Evolutionary conservation across 352 stramenopile genomes (phyloP), one percentile per base, ranked within the genome.

Genomic region (Phytophthora ohioensis): DNA sequence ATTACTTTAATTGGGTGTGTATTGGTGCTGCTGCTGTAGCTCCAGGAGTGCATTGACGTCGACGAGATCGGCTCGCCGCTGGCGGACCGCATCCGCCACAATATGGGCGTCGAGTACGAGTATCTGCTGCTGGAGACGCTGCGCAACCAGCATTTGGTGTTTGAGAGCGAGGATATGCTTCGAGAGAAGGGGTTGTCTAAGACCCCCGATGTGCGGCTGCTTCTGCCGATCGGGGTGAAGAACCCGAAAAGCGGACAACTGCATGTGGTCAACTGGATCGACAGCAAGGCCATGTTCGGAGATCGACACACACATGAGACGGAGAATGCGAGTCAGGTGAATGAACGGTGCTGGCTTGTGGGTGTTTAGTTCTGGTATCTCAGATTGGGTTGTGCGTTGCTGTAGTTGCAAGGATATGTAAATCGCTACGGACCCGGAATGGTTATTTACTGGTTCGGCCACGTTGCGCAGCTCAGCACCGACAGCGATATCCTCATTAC

Each of bases 261-360:
- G 7, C 78, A 79, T 45, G 69, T 96, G 30, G 84, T 97, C n/a
- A 87, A 93, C 63, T 97, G 91, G 91, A 96, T 97, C 57, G 91
- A 97, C 67, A 95, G 86, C 72, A 97, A 97, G 55, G 91, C 90
- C 34, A 97, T 97, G 90, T 97, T 95, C 55, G 88, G 90, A 34
- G 85, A 93, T 66, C 77, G 82, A 49, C 71, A 93, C 69, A 92
- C 86, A 2, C 88, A 94, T 61, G 84, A 94, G 47, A 85, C 73
- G 4, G 87, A 95, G 64, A 96, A 91, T 65, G 84, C 79, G 13
- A 80, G 75, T 60, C 83, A 89, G 78, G 81, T 87, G 27, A 15
- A 36, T 31, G 11, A 39, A 30, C 6, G 4, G 5, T 31, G 2
- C 12, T 59, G 10, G 46, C 31, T 67, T 35, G 4, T 32, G 34